Conservation (phyloP, 805 yeast species). For the Starmera dryadoides region DNA sequence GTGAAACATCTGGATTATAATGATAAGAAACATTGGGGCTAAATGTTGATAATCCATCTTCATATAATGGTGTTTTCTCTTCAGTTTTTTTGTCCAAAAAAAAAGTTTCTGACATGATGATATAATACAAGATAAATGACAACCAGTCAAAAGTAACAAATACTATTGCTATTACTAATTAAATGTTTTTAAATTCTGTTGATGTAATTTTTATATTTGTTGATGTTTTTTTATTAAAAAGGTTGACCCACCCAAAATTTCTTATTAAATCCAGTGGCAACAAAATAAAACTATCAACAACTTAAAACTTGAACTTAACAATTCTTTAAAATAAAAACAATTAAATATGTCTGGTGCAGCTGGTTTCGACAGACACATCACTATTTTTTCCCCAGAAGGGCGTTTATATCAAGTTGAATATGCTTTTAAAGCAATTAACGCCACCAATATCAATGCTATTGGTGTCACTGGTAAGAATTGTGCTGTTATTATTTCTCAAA, state of each 20-base stretch:
- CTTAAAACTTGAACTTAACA: no score
- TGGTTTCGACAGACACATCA: slow-evolving; percentile 98
- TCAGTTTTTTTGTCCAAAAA: slow-evolving; percentile 33
- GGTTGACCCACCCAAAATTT: no score
- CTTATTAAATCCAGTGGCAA: no score
- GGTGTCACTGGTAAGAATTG: slow-evolving; percentile 84
- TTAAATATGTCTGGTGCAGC: slow-evolving; percentile 47
- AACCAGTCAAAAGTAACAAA: no score
- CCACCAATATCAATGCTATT: slow-evolving; percentile 82
- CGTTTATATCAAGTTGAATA: slow-evolving; percentile 96
- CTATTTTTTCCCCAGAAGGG: slow-evolving; percentile 98
- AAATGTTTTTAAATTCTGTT: no score
- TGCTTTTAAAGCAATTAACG: slow-evolving; percentile 94
- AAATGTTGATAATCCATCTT: slow-evolving; percentile 32
- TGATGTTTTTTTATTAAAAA: no score
- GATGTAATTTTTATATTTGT: no score
- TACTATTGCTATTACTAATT: no score
- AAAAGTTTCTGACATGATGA: slow-evolving; percentile 25
- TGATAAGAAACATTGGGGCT: slow-evolving; percentile 76
- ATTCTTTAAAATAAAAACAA: no score
- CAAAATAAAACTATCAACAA: no score
- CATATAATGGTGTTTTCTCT: slow-evolving; percentile 38
- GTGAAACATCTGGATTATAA: slow-evolving; percentile 71
- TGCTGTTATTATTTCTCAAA: slow-evolving; percentile 85
- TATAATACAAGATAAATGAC: no score